These are phyloP conservation scores for Fragilaria radians DNA, from an alignment of 108 stramenopile species.

Conservation along the genomic window DNA sequence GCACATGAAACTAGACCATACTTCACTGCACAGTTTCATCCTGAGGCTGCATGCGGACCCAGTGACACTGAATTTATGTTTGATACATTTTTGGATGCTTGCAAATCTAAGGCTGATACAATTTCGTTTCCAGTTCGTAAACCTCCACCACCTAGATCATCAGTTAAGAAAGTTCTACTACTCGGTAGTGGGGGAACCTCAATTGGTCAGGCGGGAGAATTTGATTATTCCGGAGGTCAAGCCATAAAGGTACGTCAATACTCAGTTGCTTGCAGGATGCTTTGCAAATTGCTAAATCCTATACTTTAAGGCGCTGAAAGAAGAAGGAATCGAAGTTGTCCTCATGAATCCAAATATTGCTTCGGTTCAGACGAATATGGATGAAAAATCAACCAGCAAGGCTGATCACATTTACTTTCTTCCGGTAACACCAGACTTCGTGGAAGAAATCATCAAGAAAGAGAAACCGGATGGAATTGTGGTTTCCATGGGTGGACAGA, in stretches of 20 bases:
- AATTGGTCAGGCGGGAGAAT: constrained; percentile 99
- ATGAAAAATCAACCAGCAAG: constrained; percentile 68
- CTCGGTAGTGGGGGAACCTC: constrained; percentile 95
- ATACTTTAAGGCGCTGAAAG: constrained; percentile 82
- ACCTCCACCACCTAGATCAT: constrained; percentile 32
- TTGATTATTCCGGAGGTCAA: constrained; percentile 98
- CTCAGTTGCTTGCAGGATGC: constrained; percentile 1
- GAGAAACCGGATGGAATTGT: constrained; percentile 97
- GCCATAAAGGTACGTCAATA: constrained; percentile 79
- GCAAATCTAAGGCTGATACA: constrained; percentile 52
- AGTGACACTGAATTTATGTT: constrained; percentile 98
- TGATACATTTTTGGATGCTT: constrained; percentile 88
- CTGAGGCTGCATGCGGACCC: constrained; percentile 94
- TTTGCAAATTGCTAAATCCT: neutral
- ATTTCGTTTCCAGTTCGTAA: constrained; percentile 69
- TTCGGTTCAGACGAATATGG: constrained; percentile 97
- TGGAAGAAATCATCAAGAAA: constrained; percentile 94
- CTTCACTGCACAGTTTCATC: constrained; percentile 99
- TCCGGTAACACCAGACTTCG: constrained; percentile 93
- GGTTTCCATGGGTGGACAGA: constrained; percentile 98
- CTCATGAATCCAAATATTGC: constrained; percentile 99
- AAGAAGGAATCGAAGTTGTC: constrained; percentile 96
- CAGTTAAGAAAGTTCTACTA: constrained; percentile 93
- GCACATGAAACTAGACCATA: constrained; percentile 91
- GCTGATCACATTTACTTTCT: constrained; percentile 97